A percentile compares a stretch with the other conserved stretches of the same genome.
phyloP scores from a whole-genome alignment of 441 rosid species.

The Raphanus hybrid region DNA sequence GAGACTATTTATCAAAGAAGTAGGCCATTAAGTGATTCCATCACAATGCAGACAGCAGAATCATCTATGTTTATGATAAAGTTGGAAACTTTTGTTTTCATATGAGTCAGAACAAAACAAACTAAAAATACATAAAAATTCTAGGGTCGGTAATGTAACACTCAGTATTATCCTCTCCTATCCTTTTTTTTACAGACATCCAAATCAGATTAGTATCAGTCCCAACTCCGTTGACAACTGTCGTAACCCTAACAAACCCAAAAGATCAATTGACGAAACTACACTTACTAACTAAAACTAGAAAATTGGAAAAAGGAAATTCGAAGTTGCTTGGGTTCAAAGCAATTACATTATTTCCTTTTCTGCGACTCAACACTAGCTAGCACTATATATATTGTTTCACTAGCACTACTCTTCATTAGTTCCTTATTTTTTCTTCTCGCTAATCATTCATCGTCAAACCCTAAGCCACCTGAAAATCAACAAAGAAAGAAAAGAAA shows the following conservation, averaged over 20 bases:
- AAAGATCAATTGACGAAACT: not conserved
- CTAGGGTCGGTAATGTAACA: not conserved
- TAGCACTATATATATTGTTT: too few relatives aligned
- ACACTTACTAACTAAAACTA: not conserved
- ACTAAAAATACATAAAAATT: not conserved
- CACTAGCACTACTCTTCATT: too few relatives aligned
- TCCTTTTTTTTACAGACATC: not conserved
- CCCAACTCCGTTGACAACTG: not conserved
- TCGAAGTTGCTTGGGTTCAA: not conserved
- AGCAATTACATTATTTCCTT: too few relatives aligned
- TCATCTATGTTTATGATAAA: too few relatives aligned
- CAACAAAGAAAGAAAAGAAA: too few relatives aligned
- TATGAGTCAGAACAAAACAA: not conserved
- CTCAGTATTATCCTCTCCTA: not conserved
- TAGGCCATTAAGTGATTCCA: too few relatives aligned
- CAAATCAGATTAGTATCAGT: not conserved
- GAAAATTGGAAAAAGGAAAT: not conserved
- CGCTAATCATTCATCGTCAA: too few relatives aligned
- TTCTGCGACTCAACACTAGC: too few relatives aligned
- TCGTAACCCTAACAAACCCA: not conserved
- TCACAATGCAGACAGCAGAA: too few relatives aligned
- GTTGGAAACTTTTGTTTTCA: too few relatives aligned
- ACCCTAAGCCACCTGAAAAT: too few relatives aligned
- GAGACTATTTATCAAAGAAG: too few relatives aligned
- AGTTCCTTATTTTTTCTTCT: not conserved